Conservation (phyloP, 768 basidiomycete species). For the Myochromella boudieri region DNA sequence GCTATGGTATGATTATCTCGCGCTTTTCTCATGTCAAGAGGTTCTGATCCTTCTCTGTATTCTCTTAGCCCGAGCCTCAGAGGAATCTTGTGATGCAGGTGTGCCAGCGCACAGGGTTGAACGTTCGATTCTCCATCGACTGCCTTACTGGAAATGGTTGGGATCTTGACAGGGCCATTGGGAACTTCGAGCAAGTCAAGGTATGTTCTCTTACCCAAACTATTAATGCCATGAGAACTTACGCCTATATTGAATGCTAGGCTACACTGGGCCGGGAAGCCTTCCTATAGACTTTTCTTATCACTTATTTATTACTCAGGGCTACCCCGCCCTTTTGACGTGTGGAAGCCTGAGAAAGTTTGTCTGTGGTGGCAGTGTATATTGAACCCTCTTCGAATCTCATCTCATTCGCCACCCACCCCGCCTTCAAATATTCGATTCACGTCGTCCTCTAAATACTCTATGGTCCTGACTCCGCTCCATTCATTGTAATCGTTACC, state of each 20-base stretch:
- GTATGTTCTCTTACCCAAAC: conserved; percentile 40
- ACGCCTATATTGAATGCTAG: conserved; percentile 31
- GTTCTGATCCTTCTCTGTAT: conserved; percentile 2
- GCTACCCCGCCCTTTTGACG: neutral
- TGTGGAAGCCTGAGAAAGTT: too few relatives aligned
- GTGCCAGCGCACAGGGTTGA: conserved; percentile 74
- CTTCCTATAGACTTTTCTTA: conserved; percentile 36
- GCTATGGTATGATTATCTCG: conserved; percentile 50
- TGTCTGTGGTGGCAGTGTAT: too few relatives aligned
- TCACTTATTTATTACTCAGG: too few relatives aligned
- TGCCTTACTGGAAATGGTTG: conserved; percentile 85
- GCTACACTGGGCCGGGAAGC: conserved; percentile 53
- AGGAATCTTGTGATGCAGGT: conserved; percentile 70
- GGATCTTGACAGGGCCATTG: conserved; percentile 76
- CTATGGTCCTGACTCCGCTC: neutral
- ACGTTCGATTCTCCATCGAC: conserved; percentile 75
- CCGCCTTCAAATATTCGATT: conserved; percentile 11
- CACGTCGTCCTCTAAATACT: neutral
- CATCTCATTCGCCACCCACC: too few relatives aligned
- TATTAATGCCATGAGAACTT: conserved; percentile 13
- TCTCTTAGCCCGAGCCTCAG: conserved; percentile 63
- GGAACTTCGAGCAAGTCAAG: conserved; percentile 89
- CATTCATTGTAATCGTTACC: conserved; percentile 2
- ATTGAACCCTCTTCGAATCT: too few relatives aligned
- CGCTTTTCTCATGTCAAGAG: neutral